Conservation (phyloP, 139 green algal genomes). For the Micractinium conductrix region DNA sequence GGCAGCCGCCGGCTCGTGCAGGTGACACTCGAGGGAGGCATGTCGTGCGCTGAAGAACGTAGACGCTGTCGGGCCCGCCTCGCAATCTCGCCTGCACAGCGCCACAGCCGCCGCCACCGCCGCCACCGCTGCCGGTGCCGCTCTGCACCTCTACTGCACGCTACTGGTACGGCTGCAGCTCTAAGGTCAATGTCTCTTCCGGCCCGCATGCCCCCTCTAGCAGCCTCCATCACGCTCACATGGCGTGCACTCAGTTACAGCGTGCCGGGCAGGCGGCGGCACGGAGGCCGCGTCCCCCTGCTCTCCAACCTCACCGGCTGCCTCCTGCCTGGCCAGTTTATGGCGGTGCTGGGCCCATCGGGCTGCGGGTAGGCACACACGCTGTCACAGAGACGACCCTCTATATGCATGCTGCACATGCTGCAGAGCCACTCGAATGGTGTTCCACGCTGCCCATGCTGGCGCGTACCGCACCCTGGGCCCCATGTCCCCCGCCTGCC, state of each 20-base stretch:
- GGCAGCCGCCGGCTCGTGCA: too few relatives aligned
- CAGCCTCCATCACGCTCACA: not conserved
- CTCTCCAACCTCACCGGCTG: slow-evolving; percentile 3
- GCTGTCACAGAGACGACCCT: not conserved
- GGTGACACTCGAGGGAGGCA: too few relatives aligned
- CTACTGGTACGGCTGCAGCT: not conserved
- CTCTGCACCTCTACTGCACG: too few relatives aligned
- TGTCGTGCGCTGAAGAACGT: too few relatives aligned
- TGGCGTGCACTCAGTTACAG: not conserved
- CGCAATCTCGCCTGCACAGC: too few relatives aligned
- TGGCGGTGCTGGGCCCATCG: not conserved
- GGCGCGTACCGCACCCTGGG: not conserved
- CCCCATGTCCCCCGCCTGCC: not conserved
- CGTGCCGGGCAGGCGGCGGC: not conserved
- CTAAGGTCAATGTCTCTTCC: not conserved
- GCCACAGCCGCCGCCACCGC: not conserved
- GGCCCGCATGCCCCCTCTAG: not conserved
- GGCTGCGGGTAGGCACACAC: not conserved
- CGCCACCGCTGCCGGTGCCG: too few relatives aligned
- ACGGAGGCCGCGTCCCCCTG: not conserved
- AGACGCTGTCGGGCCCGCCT: too few relatives aligned
- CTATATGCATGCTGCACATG: not conserved
- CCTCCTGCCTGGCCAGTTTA: not conserved
- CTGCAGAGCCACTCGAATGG: not conserved
- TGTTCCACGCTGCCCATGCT: not conserved